Percentiles rank a stretch among this genome's conserved stretches.
Evolutionary conservation across 768 basidiomycete genomes (phyloP).

Genomic region (Clathrus columnatus): DNA sequence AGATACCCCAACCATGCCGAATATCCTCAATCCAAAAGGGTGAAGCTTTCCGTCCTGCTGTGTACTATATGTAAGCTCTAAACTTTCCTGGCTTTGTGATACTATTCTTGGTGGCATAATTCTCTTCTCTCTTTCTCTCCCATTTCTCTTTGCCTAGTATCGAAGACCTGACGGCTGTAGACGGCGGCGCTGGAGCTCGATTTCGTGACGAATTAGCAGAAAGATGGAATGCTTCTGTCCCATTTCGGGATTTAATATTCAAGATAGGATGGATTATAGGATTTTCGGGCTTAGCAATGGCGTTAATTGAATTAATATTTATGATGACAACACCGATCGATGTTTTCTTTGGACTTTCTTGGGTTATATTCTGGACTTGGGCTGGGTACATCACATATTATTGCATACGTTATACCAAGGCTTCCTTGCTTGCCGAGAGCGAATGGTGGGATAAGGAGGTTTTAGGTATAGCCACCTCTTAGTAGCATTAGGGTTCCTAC

Average conservation of each 20-base stretch:
- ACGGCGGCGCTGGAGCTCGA: neutral
- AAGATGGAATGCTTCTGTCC: neutral
- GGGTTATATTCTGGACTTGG: neutral
- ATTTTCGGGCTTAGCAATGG: neutral
- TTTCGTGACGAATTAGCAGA: neutral
- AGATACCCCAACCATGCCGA: neutral
- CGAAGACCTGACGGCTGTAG: neutral
- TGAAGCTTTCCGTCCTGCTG: neutral
- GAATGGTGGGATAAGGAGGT: neutral
- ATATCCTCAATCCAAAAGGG: neutral
- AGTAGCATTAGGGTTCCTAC: neutral
- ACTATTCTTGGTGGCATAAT: neutral
- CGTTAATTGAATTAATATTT: neutral
- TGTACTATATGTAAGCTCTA: neutral
- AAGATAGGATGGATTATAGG: neutral
- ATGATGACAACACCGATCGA: neutral
- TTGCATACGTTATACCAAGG: neutral
- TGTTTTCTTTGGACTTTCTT: slow-evolving; percentile 1
- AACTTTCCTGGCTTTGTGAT: neutral
- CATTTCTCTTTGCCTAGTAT: neutral
- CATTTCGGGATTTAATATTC: neutral
- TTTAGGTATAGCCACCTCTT: neutral
- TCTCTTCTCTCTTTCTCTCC: neutral
- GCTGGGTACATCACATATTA: neutral
- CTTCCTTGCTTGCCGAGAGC: neutral